Evolutionary conservation across 805 yeast species (phyloP).

Genomic region (Jamesozyma rosinii): DNA sequence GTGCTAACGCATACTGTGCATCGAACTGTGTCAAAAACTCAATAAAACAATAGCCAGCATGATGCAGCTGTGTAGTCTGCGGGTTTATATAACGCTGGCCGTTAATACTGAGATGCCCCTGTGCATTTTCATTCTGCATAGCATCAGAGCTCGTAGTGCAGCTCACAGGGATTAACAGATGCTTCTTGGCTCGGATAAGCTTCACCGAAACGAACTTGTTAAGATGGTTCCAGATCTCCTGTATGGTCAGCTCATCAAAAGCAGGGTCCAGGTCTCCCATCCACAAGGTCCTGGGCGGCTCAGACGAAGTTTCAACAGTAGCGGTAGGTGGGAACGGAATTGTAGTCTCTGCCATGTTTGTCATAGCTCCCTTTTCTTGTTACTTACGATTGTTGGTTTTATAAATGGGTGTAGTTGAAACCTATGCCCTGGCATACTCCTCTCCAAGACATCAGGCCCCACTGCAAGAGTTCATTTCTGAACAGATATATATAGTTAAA

Average conservation of each 20-base stretch:
- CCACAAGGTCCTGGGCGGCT: constrained; percentile 68
- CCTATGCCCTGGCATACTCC: no score
- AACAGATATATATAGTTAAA: no score
- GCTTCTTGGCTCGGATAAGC: constrained; percentile 46
- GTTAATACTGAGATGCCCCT: constrained; percentile 19
- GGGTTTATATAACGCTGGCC: constrained; percentile 30
- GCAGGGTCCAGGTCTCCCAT: constrained; percentile 83
- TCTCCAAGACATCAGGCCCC: no score
- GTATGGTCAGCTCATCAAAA: constrained; percentile 56
- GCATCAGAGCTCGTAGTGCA: constrained; percentile 6
- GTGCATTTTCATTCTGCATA: not conserved
- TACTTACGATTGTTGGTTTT: no score
- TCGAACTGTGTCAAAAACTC: constrained; percentile 62
- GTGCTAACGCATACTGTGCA: constrained; percentile 57
- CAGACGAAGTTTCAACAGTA: constrained; percentile 38
- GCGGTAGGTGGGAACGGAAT: constrained; percentile 48
- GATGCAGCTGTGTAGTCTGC: constrained; percentile 28
- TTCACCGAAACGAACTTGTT: constrained; percentile 54
- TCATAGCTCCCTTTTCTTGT: not conserved
- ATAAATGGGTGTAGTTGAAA: no score
- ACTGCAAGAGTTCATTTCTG: no score
- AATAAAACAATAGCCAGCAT: constrained; percentile 68
- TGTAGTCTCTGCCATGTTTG: not conserved
- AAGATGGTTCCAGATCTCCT: constrained; percentile 50
- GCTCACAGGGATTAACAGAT: constrained; percentile 28